These are phyloP conservation scores for Cenococcum geophilum DNA, from an alignment of 495 filamentous ascomycete species.

Conservation along the genomic window DNA sequence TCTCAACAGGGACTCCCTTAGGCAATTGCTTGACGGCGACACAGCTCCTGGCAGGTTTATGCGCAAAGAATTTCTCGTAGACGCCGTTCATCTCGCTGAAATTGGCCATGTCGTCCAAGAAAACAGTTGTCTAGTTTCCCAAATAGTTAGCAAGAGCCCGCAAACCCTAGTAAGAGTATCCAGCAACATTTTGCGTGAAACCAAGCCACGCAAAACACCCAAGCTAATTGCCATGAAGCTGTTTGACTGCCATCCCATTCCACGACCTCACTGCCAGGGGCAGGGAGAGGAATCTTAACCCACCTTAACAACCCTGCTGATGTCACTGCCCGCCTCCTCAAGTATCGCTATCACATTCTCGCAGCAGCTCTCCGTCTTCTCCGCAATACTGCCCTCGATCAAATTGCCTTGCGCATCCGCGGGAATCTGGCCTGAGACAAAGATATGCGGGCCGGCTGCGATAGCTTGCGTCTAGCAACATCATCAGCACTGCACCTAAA, in stretches of 20 bases:
- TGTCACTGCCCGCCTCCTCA: slow-evolving; percentile 64
- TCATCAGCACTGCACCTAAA: not conserved
- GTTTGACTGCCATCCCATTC: not conserved
- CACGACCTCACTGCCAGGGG: not conserved
- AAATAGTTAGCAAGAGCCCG: not conserved
- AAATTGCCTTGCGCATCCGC: slow-evolving; percentile 69
- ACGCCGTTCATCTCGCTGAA: slow-evolving; percentile 83
- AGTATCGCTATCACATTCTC: slow-evolving; percentile 73
- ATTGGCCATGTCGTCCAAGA: slow-evolving; percentile 78
- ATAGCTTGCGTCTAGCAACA: slow-evolving; percentile 76
- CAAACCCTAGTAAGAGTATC: not conserved
- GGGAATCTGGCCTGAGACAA: slow-evolving; percentile 90
- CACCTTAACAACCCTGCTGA: slow-evolving; percentile 73
- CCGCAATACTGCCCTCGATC: slow-evolving; percentile 66
- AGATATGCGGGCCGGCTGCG: slow-evolving; percentile 73
- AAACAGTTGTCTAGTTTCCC: slow-evolving; percentile 47
- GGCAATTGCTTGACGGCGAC: slow-evolving; percentile 86
- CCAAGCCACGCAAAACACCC: not conserved
- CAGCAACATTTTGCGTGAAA: not conserved
- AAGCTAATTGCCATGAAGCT: not conserved
- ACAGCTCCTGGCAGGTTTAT: slow-evolving; percentile 89
- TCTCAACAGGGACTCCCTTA: slow-evolving; percentile 86
- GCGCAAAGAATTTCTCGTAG: slow-evolving; percentile 80
- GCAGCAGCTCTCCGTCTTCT: slow-evolving; percentile 70
- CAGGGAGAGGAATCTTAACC: not conserved